Base-by-base conservation (phyloP, 306 rosid genomes). In the Comarum palustre region DNA sequence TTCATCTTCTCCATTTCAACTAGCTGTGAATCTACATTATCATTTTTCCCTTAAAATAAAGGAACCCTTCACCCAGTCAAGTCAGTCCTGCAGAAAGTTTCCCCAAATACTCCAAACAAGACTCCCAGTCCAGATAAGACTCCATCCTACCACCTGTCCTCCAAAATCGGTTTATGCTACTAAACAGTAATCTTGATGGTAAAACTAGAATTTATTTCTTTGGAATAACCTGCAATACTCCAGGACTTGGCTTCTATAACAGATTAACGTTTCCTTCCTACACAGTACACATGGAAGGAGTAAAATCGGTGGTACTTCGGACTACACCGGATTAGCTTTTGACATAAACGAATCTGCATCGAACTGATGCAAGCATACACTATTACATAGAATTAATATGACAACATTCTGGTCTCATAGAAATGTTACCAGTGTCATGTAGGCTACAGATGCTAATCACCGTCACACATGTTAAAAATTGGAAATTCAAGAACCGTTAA, bases 341-440 rank as follows among this genome's bases (percentile, higher is more conserved):
- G 76, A 29, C 52, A 46, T 74, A 66, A 55, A 52, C 3, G 63
- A 50, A 17, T 27, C 74, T 80, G 90, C 86, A 82, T 82, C 86
- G 77, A 82, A 85, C 6, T 78, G 82, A 83, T 85, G 93, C 87
- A 86, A 69, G 65, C 10, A 71, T 77, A 80, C 16, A 72, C 66
- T 73, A 71, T 77, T 58, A 79, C 79, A 83, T 59, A 76, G 51
- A 69, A 54, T 48, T 77, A 25, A 15, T 16, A 38, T 34, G 20
- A 4, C 6, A 70, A 48, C 66, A 41, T 55, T 46, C 43, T 25
- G 27, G 55, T 64, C 72, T 78, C 65, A 32, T 12, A 31, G 41
- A 69, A 76, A 69, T 20, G 82, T 38, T 71, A 48, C 41, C 20
- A 78, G 51, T 62, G 80, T 20, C 73, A 71, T 46, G 65, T 43